A percentile compares a stretch with the other conserved stretches of the same genome.
Conservation (phyloP, 2,329 filamentous ascomycete genomes). For the Endoconidiophora laricicola region DNA sequence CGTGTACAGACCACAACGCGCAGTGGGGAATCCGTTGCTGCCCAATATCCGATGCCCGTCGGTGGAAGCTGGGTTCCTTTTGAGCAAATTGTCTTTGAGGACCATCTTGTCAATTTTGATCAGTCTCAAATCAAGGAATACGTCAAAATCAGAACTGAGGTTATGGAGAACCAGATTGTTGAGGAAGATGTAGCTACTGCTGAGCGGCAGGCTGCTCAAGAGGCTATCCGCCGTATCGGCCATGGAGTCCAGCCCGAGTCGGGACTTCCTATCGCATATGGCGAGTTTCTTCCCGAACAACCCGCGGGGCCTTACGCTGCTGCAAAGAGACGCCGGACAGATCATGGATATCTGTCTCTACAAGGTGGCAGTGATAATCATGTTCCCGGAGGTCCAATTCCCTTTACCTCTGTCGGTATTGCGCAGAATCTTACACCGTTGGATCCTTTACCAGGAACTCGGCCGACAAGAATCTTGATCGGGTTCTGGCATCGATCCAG, state of each 20-base stretch:
- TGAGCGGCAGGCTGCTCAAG: constrained; percentile 28
- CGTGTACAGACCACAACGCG: constrained; percentile 23
- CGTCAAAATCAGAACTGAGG: constrained; percentile 35
- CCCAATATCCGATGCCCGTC: constrained; percentile 34
- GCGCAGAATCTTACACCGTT: constrained; percentile 14
- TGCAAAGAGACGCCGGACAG: constrained; percentile 13
- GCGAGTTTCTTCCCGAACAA: constrained; percentile 17
- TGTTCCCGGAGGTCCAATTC: constrained; percentile 2
- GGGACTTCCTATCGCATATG: constrained; percentile 33
- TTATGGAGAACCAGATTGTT: constrained; percentile 18
- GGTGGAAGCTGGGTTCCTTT: constrained; percentile 50
- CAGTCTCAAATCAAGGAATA: constrained; percentile 46
- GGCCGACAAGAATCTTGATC: constrained; percentile 40
- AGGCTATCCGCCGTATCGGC: constrained; percentile 30
- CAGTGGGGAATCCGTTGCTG: constrained; percentile 29
- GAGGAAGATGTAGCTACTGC: constrained; percentile 24
- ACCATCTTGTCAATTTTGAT: constrained; percentile 37
- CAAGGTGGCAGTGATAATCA: neutral
- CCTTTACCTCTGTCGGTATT: constrained; percentile 8
- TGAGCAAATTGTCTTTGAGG: constrained; percentile 40
- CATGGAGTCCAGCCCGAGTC: constrained; percentile 27
- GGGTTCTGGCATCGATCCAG: constrained; percentile 43
- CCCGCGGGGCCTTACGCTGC: neutral
- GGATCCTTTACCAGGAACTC: constrained; percentile 33
- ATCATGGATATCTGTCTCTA: constrained; percentile 10